phyloP scores from a whole-genome alignment of 306 rosid genomes.

The Ceratonia siliqua region DNA sequence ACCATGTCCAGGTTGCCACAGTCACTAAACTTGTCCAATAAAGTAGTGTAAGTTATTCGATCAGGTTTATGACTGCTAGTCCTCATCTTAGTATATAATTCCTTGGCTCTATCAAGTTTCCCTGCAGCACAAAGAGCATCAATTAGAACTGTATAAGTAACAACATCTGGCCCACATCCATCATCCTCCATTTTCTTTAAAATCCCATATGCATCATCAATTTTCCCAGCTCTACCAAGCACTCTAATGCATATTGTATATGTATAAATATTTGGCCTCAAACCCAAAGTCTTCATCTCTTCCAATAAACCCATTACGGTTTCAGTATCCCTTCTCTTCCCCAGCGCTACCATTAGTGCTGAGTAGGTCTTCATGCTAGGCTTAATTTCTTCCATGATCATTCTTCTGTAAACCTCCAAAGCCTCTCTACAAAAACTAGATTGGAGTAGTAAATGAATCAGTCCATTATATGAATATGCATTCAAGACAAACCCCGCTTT shows the following conservation, averaged over 20 bases:
- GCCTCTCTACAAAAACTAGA: conserved; percentile 73
- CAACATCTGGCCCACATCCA: conserved; percentile 88
- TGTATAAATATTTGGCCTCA: conserved; percentile 88
- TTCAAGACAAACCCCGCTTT: conserved; percentile 74
- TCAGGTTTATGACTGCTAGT: conserved; percentile 79
- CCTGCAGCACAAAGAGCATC: conserved; percentile 89
- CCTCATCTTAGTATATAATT: conserved; percentile 68
- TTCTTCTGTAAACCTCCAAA: conserved; percentile 69
- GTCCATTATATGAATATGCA: conserved; percentile 88
- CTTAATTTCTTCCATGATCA: conserved; percentile 69
- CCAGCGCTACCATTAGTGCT: conserved; percentile 85
- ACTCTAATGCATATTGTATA: conserved; percentile 91
- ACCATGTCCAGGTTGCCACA: conserved; percentile 56
- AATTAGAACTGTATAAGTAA: conserved; percentile 89
- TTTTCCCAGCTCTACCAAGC: conserved; percentile 85
- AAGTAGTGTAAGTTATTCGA: conserved; percentile 74
- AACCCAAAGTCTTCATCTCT: conserved; percentile 83
- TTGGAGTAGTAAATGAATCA: conserved; percentile 75
- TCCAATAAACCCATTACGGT: conserved; percentile 69
- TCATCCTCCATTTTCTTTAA: conserved; percentile 82
- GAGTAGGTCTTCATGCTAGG: conserved; percentile 96
- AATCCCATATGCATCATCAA: conserved; percentile 69
- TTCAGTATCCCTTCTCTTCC: conserved; percentile 78
- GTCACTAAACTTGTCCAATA: conserved; percentile 76
- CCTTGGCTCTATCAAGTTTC: conserved; percentile 65